Percentiles rank a stretch among this genome's conserved stretches.
phyloP scores from a whole-genome alignment of 2,329 filamentous ascomycete species.

The Scytalidium sp. region DNA sequence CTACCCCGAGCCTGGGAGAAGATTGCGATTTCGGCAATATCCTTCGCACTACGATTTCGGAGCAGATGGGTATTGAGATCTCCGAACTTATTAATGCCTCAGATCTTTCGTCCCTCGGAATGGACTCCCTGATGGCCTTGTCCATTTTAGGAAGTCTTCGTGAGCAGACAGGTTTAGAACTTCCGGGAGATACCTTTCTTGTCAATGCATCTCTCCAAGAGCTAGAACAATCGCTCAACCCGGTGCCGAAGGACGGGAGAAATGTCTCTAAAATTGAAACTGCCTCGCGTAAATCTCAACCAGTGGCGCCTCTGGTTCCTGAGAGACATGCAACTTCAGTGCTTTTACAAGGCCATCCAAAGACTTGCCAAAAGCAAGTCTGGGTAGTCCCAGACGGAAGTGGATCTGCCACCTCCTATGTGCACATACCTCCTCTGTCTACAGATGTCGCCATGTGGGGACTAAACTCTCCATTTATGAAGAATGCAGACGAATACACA shows the following conservation, averaged over 20 bases:
- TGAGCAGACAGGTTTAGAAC: conserved; percentile 49
- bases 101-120: conserved; percentile 53
- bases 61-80: conserved; percentile 69
- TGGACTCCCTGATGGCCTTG: conserved; percentile 57
- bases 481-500: conserved; percentile 61
- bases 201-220: conserved; percentile 61
- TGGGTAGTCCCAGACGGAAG: conserved; percentile 47
- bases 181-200: conserved; percentile 59
- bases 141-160: conserved; percentile 53
- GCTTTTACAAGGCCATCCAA: conserved; percentile 44
- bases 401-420: conserved; percentile 35
- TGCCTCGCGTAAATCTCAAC: conserved; percentile 6
- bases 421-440: conserved; percentile 33
- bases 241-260: conserved; percentile 27
- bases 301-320: conserved; percentile 10
- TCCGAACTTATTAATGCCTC: conserved; percentile 56
- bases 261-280: conserved; percentile 35
- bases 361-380: conserved; percentile 39
- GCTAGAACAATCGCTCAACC: conserved; percentile 61
- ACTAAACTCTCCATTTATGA: conserved; percentile 71
- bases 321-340: conserved; percentile 28
- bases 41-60: conserved; percentile 65
- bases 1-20: conserved; percentile 28
- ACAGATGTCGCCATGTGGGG: conserved; percentile 49
- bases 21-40: conserved; percentile 44